A percentile compares a stretch with the other conserved stretches of the same genome.
Conservation (phyloP, 1,284 basidiomycete species). For the Pseudozyma tsukubaensis region DNA sequence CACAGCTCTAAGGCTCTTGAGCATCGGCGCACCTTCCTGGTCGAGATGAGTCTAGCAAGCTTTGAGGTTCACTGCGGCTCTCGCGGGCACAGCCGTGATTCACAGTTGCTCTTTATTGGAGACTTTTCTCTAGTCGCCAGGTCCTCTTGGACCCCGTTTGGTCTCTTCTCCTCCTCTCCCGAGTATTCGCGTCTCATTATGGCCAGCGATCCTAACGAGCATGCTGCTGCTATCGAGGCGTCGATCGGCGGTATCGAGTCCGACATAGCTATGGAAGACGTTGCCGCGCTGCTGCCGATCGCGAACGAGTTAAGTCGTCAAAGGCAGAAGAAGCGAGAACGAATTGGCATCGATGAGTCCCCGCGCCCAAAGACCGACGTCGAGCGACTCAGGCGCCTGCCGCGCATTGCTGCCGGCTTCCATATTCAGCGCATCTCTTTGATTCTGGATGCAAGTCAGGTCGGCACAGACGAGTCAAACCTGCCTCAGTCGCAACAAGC, state of each 20-base stretch:
- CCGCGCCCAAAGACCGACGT: slow-evolving; percentile 27
- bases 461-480: not conserved
- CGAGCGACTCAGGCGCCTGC: slow-evolving; percentile 31
- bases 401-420: slow-evolving; percentile 43
- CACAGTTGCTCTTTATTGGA: slow-evolving; percentile 36
- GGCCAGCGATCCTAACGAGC: slow-evolving; percentile 62
- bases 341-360: slow-evolving; percentile 25
- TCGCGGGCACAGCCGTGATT: slow-evolving; percentile 8
- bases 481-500: not conserved
- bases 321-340: slow-evolving; percentile 17
- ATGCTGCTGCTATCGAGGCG: slow-evolving; percentile 45
- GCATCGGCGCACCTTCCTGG: slow-evolving; percentile 56
- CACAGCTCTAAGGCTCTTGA: slow-evolving; percentile 30
- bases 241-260: slow-evolving; percentile 45
- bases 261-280: slow-evolving; percentile 29
- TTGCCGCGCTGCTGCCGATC: slow-evolving; percentile 34
- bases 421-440: slow-evolving; percentile 45
- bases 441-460: slow-evolving; percentile 41
- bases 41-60: slow-evolving; percentile 38
- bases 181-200: slow-evolving; percentile 37
- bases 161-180: slow-evolving; percentile 41
- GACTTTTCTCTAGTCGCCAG: slow-evolving; percentile 33
- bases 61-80: slow-evolving; percentile 40
- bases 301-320: slow-evolving; percentile 18
- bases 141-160: slow-evolving; percentile 63